These are phyloP conservation scores for Aspergillus ibericus DNA, from an alignment of 2,329 filamentous ascomycete genomes.

Conservation along the genomic window DNA sequence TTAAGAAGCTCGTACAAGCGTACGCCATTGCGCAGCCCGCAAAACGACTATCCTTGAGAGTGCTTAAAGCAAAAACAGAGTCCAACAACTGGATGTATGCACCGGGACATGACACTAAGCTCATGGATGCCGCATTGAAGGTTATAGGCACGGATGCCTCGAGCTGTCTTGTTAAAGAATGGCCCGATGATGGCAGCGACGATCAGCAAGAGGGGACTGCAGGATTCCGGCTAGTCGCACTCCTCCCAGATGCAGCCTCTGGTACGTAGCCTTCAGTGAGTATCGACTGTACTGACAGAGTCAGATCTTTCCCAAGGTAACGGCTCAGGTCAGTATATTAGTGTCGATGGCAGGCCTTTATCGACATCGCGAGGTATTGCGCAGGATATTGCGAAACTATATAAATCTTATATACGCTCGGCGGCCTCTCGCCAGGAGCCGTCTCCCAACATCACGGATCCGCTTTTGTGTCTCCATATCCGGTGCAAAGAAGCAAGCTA, in stretches of 20 bases:
- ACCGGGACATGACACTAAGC: slow-evolving; percentile 48
- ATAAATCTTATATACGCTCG: slow-evolving; percentile 52
- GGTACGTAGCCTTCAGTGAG: slow-evolving; percentile 22
- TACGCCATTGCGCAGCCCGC: slow-evolving; percentile 61
- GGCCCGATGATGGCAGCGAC: slow-evolving; percentile 25
- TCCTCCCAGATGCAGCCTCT: slow-evolving; percentile 50
- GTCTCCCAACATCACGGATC: slow-evolving; percentile 45
- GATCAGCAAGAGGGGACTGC: not conserved
- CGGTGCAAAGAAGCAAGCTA: slow-evolving; percentile 56
- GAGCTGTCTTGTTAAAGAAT: slow-evolving; percentile 45
- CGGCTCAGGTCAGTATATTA: slow-evolving; percentile 51
- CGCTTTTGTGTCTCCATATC: slow-evolving; percentile 58
- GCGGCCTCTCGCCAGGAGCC: slow-evolving; percentile 19
- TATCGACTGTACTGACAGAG: slow-evolving; percentile 19
- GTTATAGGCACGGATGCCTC: slow-evolving; percentile 55
- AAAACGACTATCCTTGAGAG: slow-evolving; percentile 56
- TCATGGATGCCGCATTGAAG: slow-evolving; percentile 58
- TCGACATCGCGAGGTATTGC: slow-evolving; percentile 51
- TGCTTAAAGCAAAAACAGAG: slow-evolving; percentile 61
- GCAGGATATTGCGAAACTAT: slow-evolving; percentile 54
- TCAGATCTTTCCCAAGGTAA: slow-evolving; percentile 40
- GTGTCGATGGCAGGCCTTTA: slow-evolving; percentile 59
- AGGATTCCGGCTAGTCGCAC: slow-evolving; percentile 46
- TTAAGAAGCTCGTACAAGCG: slow-evolving; percentile 56
- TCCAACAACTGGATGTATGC: slow-evolving; percentile 62